Evolutionary conservation across 805 yeast species (phyloP).

Genomic region (Cyberlindnera mrakii): DNA sequence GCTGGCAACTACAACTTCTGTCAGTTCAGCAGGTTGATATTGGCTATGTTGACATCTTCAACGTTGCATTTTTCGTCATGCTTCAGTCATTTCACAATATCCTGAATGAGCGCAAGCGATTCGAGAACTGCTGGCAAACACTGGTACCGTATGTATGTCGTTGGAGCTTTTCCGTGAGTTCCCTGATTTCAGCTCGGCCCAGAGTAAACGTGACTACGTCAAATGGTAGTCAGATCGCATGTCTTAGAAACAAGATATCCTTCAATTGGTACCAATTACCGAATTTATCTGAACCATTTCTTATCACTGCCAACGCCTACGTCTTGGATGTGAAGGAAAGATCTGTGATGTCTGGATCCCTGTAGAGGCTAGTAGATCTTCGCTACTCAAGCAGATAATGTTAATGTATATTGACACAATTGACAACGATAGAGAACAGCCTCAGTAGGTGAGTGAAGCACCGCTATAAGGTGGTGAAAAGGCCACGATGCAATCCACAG

Average conservation of each 20-base stretch:
- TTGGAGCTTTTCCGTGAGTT: conserved; percentile 51
- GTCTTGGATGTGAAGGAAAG: conserved; percentile 40
- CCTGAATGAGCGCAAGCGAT: conserved; percentile 45
- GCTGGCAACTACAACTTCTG: conserved; percentile 78
- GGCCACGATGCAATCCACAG: conserved; percentile 50
- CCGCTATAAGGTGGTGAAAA: conserved; percentile 44
- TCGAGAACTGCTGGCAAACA: conserved; percentile 61
- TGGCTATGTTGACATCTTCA: conserved; percentile 39
- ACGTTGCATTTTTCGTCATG: conserved; percentile 47
- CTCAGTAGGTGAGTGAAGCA: conserved; percentile 29
- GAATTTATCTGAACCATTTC: conserved; percentile 61
- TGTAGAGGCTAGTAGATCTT: conserved; percentile 40
- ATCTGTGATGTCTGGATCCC: conserved; percentile 65
- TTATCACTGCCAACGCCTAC: conserved; percentile 61
- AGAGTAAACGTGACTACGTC: conserved; percentile 35
- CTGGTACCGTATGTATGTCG: conserved; percentile 67
- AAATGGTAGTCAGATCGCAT: conserved; percentile 63
- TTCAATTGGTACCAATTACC: conserved; percentile 53
- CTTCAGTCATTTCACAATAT: conserved; percentile 55
- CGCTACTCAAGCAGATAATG: not conserved
- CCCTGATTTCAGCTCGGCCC: conserved; percentile 54
- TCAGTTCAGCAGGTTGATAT: conserved; percentile 79
- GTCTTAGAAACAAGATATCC: conserved; percentile 77
- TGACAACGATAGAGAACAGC: conserved; percentile 22
- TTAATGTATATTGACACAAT: not conserved